A percentile compares a stretch with the other conserved stretches of the same genome.
phyloP scores from a whole-genome alignment of 805 yeast genomes.

The Starmerella ratchasimensis region DNA sequence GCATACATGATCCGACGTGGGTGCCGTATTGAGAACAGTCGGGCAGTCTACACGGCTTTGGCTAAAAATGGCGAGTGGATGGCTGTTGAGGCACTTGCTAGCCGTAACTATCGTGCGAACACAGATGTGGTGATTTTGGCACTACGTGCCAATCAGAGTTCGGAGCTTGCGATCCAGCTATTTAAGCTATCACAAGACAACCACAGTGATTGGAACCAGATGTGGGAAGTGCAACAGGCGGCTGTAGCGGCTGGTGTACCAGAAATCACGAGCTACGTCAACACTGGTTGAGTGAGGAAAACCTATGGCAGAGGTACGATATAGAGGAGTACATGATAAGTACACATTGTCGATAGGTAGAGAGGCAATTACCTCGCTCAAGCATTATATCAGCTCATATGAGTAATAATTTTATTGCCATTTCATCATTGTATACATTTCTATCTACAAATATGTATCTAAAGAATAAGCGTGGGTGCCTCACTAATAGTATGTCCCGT shows the following conservation, averaged over 20 bases:
- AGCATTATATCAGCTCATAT: no score
- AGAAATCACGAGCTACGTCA: background rate
- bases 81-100: slow-evolving; percentile 9
- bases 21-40: slow-evolving; percentile 13
- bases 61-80: background rate
- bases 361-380: no score
- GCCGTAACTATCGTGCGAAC: slow-evolving; percentile 4
- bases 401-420: no score
- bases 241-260: background rate
- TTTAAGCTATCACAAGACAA: background rate
- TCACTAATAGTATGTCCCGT: no score
- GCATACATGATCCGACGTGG: slow-evolving; percentile 22
- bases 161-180: slow-evolving; percentile 6
- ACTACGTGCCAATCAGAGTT: slow-evolving; percentile 8
- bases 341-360: no score
- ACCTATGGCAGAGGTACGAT: background rate
- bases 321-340: no score
- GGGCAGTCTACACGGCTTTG: slow-evolving; percentile 6
- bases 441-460: no score
- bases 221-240: slow-evolving; percentile 5
- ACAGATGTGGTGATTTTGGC: slow-evolving; percentile 10
- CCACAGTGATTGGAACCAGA: slow-evolving; percentile 2
- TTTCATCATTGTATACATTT: no score
- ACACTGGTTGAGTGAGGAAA: background rate
- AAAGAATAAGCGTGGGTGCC: no score